Evolutionary conservation across 2,329 filamentous ascomycete species (phyloP), one percentile per base, ranked within the genome.

Genomic region (Davidsoniella virescens): DNA sequence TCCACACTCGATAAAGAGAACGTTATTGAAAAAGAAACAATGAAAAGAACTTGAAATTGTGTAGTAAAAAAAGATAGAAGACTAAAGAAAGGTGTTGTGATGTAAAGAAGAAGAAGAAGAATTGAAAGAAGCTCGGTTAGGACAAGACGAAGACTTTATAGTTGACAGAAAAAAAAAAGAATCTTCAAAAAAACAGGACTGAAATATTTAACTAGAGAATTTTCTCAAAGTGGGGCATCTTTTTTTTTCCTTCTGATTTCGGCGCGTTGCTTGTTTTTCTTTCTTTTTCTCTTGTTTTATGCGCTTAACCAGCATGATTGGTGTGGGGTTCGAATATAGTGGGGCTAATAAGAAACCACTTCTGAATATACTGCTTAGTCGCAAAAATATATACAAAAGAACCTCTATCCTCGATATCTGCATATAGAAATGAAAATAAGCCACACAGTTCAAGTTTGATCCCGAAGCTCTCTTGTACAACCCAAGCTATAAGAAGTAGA

Each of bases 21-120:
- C 20, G 20, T 5, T 23, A 23, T 23, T 23, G 20, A 23, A 23
- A 23, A 23, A 23, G 20, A 23, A 23, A 23, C 44, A 47, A 25
- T 18, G 37, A n/a, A 16, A 36, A 17, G 36, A 37, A 8, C 40
- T 10, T 23, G 18, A 9, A 9, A 46, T 10, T 48, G 12, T 45
- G 12, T 20, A 37, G 23, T 18, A 10, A 36, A 33, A 6, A 16
- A 36, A 40, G 16, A 39, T 17, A 23, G 2, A 42, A 42, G 7
- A 23, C n/a, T 8, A 17, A 4, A 33, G 12, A 33, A 33, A 5
- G 10, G 23, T 16, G 20, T 23, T 23, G 20, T 25, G 44, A 14
- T 20, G 29, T 45, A 26, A 40, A 52, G 23, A n/a, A 29, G 38
- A 53, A 29, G 38, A 53, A 47, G 17, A 52, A 33, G 10, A 44